Percentiles rank a stretch among this genome's conserved stretches.
These are phyloP conservation scores for Wickerhamiella nectarea DNA, from an alignment of 805 yeast species.

Conservation along the genomic window DNA sequence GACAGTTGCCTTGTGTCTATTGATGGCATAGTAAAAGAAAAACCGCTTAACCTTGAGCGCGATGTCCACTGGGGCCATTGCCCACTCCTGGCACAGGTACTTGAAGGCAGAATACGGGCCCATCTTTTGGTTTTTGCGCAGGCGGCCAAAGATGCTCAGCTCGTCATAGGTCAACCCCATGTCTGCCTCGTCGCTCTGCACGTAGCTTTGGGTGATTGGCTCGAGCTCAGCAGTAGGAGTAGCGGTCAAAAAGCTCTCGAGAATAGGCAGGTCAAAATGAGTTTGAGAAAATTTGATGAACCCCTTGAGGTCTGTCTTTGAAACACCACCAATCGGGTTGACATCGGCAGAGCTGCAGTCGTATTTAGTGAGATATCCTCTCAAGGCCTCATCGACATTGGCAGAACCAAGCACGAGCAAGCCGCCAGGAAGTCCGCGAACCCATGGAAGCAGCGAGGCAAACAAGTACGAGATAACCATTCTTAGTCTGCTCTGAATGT, in stretches of 20 bases:
- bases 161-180: constrained; percentile 99
- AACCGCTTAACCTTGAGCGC: constrained; percentile 88
- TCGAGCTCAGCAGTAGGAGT: constrained; percentile 97
- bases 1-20: constrained; percentile 96
- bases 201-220: constrained; percentile 83
- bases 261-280: constrained; percentile 60
- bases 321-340: constrained; percentile 97
- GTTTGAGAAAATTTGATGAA: constrained; percentile 70
- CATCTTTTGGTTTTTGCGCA: constrained; percentile 84
- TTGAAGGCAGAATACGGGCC: constrained; percentile 95
- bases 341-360: constrained; percentile 96
- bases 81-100: constrained; percentile 84
- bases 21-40: constrained; percentile 86
- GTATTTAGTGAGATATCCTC: constrained; percentile 93
- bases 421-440: constrained; percentile 65
- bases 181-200: constrained; percentile 91
- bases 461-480: constrained; percentile 90
- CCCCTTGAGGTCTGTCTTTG: constrained; percentile 79
- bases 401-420: constrained; percentile 88
- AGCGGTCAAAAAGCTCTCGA: constrained; percentile 69
- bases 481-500: constrained; percentile 88
- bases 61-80: constrained; percentile 67
- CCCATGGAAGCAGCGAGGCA: constrained; percentile 94
- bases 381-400: constrained; percentile 88
- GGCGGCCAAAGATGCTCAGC: constrained; percentile 74